Conservation (phyloP, 352 stramenopile genomes). For the Aphanomyces invadans region DNA sequence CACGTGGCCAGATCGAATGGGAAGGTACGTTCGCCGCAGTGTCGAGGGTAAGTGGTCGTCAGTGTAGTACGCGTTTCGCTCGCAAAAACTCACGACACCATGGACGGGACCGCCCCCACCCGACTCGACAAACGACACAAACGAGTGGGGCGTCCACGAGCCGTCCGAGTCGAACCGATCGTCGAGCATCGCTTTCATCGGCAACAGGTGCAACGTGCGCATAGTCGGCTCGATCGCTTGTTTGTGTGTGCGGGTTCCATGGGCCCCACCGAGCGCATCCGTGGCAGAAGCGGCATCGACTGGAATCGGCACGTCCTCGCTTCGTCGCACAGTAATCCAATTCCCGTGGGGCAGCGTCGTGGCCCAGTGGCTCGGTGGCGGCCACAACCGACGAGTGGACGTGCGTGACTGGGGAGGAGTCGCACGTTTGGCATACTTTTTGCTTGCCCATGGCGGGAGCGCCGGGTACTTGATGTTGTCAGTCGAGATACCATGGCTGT, state of each 20-base stretch:
- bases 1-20: background rate
- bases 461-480: slow-evolving; percentile 44
- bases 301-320: too few species aligned
- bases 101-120: too few species aligned
- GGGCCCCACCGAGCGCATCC: too few species aligned
- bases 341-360: background rate
- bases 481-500: slow-evolving; percentile 30
- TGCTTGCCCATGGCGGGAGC: slow-evolving; percentile 50
- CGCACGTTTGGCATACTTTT: slow-evolving; percentile 50
- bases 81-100: slow-evolving; percentile 11
- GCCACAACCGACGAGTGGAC: background rate
- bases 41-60: background rate
- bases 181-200: slow-evolving; percentile 20
- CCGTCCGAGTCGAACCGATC: background rate
- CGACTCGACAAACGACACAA: background rate
- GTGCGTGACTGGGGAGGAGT: background rate
- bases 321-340: background rate
- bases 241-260: too few species aligned
- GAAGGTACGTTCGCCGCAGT: background rate
- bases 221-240: too few species aligned
- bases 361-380: background rate
- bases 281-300: too few species aligned
- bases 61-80: background rate
- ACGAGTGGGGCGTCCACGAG: background rate
- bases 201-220: slow-evolving; percentile 2